Conservation (phyloP, 2,329 filamentous ascomycete species). For the Thermothelomyces thermophilus region DNA sequence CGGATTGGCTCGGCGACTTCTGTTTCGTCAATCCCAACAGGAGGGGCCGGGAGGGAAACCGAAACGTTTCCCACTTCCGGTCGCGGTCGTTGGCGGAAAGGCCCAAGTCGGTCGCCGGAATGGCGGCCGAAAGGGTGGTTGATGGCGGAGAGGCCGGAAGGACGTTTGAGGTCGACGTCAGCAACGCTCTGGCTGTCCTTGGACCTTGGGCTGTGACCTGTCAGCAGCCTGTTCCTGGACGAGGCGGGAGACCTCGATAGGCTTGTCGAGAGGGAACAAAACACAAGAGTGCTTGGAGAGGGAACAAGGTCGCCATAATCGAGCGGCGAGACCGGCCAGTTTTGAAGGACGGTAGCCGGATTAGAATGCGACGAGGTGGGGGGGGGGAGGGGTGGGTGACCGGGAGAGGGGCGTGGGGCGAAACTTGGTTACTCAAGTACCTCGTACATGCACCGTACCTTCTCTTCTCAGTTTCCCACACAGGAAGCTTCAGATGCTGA, state of each 20-base stretch:
- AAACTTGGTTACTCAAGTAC: background rate
- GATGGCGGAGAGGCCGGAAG: background rate
- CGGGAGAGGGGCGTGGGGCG: background rate
- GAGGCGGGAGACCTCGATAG: constrained; percentile 15
- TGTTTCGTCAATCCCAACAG: background rate
- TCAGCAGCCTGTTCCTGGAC: constrained; percentile 21
- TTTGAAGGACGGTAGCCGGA: constrained; percentile 20
- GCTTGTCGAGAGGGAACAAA: constrained; percentile 16
- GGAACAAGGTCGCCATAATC: constrained; percentile 12
- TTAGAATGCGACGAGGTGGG: constrained; percentile 1
- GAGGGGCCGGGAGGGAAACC: background rate
- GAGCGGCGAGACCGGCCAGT: constrained; percentile 18
- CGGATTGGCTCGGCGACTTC: background rate
- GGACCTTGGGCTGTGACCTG: constrained; percentile 15
- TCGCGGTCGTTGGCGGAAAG: background rate
- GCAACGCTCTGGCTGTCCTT: constrained; percentile 7
- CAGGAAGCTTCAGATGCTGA: background rate
- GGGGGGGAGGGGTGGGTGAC: background rate
- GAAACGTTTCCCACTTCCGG: constrained; percentile 4
- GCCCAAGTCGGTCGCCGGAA: constrained; percentile 3
- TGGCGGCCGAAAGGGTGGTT: constrained; percentile 7
- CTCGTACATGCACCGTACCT: background rate
- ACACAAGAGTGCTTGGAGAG: constrained; percentile 15
- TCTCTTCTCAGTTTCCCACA: background rate
- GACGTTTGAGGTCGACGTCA: constrained; percentile 14